These are phyloP conservation scores for Narthecium ossifragum DNA, from an alignment of 106 monocot species.

Conservation along the genomic window DNA sequence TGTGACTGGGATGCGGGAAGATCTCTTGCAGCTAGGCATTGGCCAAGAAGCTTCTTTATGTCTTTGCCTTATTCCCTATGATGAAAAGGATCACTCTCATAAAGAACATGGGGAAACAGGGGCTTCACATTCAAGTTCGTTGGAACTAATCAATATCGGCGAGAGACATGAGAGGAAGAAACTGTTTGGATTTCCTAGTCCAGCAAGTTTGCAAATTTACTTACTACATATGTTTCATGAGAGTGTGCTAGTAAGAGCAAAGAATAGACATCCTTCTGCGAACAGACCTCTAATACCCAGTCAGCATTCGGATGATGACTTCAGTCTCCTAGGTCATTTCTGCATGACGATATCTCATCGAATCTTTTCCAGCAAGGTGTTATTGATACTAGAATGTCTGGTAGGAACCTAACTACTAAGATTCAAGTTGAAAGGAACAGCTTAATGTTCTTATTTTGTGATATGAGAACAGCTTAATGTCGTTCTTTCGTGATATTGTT, in stretches of 20 bases:
- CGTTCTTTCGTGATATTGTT: constrained; percentile 3
- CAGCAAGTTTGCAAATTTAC: constrained; percentile 66
- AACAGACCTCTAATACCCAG: constrained; percentile 10
- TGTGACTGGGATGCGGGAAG: constrained; percentile 72
- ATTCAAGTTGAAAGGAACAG: not conserved
- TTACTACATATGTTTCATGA: constrained; percentile 65
- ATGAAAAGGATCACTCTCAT: constrained; percentile 23
- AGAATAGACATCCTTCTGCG: constrained; percentile 19
- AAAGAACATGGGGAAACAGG: constrained; percentile 16
- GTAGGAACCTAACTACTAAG: constrained; percentile 24
- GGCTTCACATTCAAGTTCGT: constrained; percentile 14
- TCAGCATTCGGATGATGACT: constrained; percentile 25
- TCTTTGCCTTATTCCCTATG: constrained; percentile 35
- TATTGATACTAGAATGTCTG: constrained; percentile 60
- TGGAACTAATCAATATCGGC: constrained; percentile 18
- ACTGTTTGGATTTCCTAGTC: constrained; percentile 33
- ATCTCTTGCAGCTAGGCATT: constrained; percentile 66
- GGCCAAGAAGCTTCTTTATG: constrained; percentile 73
- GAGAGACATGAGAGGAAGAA: constrained; percentile 26
- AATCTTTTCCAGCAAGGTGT: constrained; percentile 69
- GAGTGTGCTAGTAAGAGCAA: constrained; percentile 30
- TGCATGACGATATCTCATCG: constrained; percentile 87
- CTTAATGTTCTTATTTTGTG: not conserved
- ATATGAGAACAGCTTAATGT: not conserved
- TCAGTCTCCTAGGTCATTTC: constrained; percentile 60